A percentile compares a stretch with the other conserved stretches of the same genome.
Evolutionary conservation across 2,329 filamentous ascomycete species (phyloP).

Genomic region (Cercospora zeina): DNA sequence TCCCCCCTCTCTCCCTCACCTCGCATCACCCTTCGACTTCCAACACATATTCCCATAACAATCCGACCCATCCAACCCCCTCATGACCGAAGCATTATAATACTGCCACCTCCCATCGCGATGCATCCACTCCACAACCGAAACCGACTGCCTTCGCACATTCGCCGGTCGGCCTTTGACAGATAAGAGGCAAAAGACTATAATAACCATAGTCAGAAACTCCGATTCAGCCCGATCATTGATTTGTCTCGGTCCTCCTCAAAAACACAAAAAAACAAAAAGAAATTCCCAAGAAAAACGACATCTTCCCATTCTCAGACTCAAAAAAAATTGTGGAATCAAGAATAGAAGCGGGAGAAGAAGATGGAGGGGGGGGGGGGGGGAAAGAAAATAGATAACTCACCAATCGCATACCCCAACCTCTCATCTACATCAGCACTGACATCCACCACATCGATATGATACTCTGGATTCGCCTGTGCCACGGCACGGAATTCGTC

Average conservation of each 20-base stretch:
- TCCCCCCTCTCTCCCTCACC: neutral
- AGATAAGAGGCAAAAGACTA: constrained; percentile 19
- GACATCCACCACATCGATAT: constrained; percentile 20
- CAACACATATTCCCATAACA: neutral
- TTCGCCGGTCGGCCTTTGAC: constrained; percentile 19
- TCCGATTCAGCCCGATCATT: too few relatives aligned
- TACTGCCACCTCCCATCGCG: constrained; percentile 20
- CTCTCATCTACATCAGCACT: constrained; percentile 20
- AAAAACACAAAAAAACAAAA: too few relatives aligned
- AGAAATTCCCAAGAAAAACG: too few relatives aligned
- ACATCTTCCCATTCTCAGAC: too few relatives aligned
- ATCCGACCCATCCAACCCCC: constrained; percentile 16
- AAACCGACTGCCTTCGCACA: constrained; percentile 17
- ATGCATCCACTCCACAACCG: constrained; percentile 22
- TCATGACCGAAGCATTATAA: constrained; percentile 21
- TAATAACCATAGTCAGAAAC: too few relatives aligned
- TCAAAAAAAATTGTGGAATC: too few relatives aligned
- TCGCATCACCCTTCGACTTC: neutral
- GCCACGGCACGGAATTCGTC: constrained; percentile 10
- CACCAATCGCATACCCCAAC: constrained; percentile 20
- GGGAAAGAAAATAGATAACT: neutral
- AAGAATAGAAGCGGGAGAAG: too few relatives aligned
- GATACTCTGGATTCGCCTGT: constrained; percentile 18
- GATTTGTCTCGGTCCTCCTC: too few relatives aligned
- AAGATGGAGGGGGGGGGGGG: too few relatives aligned